phyloP scores from a whole-genome alignment of 2,329 filamentous ascomycete species.

The Fusarium chuoi region DNA sequence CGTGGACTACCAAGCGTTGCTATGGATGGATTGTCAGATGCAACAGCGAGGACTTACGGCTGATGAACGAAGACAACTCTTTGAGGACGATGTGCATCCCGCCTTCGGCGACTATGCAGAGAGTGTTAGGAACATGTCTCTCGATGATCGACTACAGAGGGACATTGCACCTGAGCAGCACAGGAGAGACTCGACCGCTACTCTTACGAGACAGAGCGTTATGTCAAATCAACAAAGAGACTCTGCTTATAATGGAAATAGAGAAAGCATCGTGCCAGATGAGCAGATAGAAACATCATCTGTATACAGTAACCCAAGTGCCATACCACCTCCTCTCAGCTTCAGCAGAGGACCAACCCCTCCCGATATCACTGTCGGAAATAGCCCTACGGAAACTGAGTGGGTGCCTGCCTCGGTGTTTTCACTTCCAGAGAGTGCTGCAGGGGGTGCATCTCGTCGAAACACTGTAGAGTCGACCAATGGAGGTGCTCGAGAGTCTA shows the following conservation, averaged over 20 bases:
- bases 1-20: slow-evolving; percentile 13
- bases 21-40: slow-evolving; percentile 27
- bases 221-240: neutral
- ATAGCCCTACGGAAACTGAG: neutral
- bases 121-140: neutral
- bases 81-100: slow-evolving; percentile 27
- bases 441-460: neutral
- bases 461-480: neutral
- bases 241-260: neutral
- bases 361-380: neutral
- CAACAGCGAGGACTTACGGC: slow-evolving; percentile 12
- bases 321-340: slow-evolving; percentile 9
- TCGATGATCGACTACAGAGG: neutral
- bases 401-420: slow-evolving; percentile 24
- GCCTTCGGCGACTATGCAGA: slow-evolving; percentile 31
- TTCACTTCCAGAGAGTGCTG: slow-evolving; percentile 1
- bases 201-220: neutral
- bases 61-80: slow-evolving; percentile 16
- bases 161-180: neutral
- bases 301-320: slow-evolving; percentile 15
- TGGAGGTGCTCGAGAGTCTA: neutral
- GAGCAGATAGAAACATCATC: neutral
- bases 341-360: neutral
- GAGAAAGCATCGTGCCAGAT: neutral
- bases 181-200: slow-evolving; percentile 1